Conservation (phyloP, 2,329 filamentous ascomycete species). For the Calonectria hongkongensis region DNA sequence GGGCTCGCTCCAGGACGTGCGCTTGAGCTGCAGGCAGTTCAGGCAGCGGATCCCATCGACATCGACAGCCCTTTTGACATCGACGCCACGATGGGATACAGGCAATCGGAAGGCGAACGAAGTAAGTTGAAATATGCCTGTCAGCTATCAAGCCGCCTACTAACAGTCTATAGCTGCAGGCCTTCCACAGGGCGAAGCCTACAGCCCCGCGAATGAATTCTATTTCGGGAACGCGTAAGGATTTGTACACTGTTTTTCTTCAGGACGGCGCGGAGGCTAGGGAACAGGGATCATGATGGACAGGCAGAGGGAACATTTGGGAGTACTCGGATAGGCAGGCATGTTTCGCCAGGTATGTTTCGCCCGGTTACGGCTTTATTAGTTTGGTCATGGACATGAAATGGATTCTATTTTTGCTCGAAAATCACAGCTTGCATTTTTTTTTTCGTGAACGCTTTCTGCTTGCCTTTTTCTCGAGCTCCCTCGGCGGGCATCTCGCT, state of each 20-base stretch:
- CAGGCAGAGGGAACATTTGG: no score
- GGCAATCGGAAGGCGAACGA: neutral
- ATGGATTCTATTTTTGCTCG: no score
- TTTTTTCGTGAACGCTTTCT: no score
- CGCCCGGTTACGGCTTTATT: no score
- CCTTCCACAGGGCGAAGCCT: neutral
- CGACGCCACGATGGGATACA: constrained; percentile 5
- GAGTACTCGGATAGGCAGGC: neutral
- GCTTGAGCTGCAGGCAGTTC: neutral
- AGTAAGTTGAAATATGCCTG: neutral
- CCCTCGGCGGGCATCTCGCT: no score
- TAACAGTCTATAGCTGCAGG: neutral
- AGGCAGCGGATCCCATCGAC: constrained; percentile 6
- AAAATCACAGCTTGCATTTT: no score
- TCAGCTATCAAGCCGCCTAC: neutral
- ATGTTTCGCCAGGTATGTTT: neutral
- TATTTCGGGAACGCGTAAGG: neutral
- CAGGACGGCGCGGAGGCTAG: neutral
- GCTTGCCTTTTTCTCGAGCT: no score
- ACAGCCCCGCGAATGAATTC: neutral
- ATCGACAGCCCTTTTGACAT: constrained; percentile 27
- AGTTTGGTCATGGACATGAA: no score
- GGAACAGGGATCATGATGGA: neutral
- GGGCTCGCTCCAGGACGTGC: neutral
- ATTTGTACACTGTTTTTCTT: neutral